Evolutionary conservation across 2,329 filamentous ascomycete species (phyloP), one percentile per base, ranked within the genome.

Genomic region (Colletotrichum salicis): DNA sequence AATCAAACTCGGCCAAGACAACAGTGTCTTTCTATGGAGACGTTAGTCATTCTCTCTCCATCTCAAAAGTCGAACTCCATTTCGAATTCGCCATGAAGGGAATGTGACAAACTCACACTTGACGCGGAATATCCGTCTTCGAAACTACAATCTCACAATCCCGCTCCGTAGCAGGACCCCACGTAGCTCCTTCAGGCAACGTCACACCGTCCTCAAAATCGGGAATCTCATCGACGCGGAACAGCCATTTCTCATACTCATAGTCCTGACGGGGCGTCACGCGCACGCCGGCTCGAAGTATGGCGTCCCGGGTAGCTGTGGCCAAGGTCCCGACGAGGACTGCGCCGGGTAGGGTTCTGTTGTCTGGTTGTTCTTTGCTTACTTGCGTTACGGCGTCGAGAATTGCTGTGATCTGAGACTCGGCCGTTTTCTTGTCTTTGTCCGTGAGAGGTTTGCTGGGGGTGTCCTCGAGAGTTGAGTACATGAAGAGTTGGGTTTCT

Each of bases 401-500:
- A 0, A 84, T 67, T 2, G 70, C 72, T 1, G 79, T 65, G 10
- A 85, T 72, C 60, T 85, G 83, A 19, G 71, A 64, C 27, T 81
- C 77, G 57, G 81, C 81, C 0, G 76, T 13, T 4, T 73, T 67
- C 4, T 74, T 72, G n/a, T 76, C 76, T 0, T 74, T 75, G 0
- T 67, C 64, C 37, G 37, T 19, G 37, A 19, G 13, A 41, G 15
- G 3, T 41, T 8, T 41, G 72, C 33, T 4, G 41, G 3, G 29
- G 1, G 72, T 64, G 67, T 82, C 79, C 71, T 90, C 87, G 3
- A 88, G 76, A 0, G 86, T 86, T 1, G 84, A 85, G 78, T 91
- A 93, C 1, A 93, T 76, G 87, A 89, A 93, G 35, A 90, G 82
- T 73, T 93, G 87, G 0, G 92, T 93, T 77, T 92, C 91, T 0